Conservation (phyloP, 2,329 filamentous ascomycete species). For the Immersiporthe knoxdaviesiana region DNA sequence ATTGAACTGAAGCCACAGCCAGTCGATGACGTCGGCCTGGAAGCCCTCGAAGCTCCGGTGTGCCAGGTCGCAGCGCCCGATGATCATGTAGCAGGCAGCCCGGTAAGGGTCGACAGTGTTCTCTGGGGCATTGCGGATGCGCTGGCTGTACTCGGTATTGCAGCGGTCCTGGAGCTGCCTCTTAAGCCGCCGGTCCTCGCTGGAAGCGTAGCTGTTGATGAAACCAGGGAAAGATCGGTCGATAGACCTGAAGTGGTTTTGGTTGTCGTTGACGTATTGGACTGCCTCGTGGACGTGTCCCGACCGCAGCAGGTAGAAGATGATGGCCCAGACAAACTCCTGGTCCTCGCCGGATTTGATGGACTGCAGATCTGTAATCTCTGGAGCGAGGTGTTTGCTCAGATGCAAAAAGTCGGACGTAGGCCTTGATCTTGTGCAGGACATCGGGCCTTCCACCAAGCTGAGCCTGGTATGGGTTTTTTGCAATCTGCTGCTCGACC, state of each 20-base stretch:
- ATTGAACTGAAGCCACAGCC: conserved; percentile 74
- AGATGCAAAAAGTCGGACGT: conserved; percentile 79
- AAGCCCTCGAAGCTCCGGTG: conserved; percentile 67
- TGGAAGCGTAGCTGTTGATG: conserved; percentile 80
- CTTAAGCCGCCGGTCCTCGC: conserved; percentile 75
- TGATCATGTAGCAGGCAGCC: conserved; percentile 97
- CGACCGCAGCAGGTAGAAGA: conserved; percentile 88
- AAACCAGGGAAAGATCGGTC: conserved; percentile 90
- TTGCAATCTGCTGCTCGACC: conserved; percentile 76
- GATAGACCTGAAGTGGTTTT: conserved; percentile 81
- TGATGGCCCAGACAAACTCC: conserved; percentile 90
- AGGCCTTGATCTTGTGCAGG: conserved; percentile 89
- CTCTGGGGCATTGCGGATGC: conserved; percentile 80
- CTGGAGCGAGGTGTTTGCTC: conserved; percentile 81
- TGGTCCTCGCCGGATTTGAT: conserved; percentile 56
- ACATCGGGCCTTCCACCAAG: conserved; percentile 87
- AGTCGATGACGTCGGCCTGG: conserved; percentile 69
- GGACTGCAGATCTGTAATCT: conserved; percentile 75
- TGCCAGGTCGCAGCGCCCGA: conserved; percentile 75
- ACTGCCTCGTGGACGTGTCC: conserved; percentile 84
- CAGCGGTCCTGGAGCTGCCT: conserved; percentile 84
- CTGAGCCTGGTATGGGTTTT: conserved; percentile 85
- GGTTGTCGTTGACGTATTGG: conserved; percentile 80
- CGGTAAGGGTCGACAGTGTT: conserved; percentile 91
- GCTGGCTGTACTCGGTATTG: conserved; percentile 85